A percentile compares a stretch with the other conserved stretches of the same genome.
phyloP scores from a whole-genome alignment of 208 protist genomes.

The Trypanosoma lewisi region DNA sequence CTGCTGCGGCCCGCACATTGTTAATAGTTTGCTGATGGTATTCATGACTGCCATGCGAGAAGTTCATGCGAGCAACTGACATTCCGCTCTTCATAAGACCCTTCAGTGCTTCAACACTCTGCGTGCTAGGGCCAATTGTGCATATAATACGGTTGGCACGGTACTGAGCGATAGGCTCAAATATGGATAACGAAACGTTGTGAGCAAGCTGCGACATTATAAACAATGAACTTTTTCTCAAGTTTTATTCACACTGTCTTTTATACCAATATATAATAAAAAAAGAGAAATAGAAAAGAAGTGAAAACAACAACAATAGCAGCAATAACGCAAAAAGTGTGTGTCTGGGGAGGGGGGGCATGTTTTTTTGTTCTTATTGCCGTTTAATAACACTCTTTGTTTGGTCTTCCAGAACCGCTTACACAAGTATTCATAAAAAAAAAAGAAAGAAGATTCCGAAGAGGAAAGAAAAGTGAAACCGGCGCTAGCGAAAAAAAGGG shows the following conservation, averaged over 20 bases:
- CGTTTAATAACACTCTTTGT: too few species aligned
- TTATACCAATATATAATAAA: slow-evolving; percentile 1
- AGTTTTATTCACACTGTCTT: slow-evolving; percentile 3
- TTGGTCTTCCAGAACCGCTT: too few species aligned
- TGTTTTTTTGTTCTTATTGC: too few species aligned
- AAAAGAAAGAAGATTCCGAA: too few species aligned
- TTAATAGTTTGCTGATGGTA: slow-evolving; percentile 94
- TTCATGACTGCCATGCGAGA: slow-evolving; percentile 97
- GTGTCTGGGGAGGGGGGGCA: too few species aligned
- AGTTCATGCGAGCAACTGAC: slow-evolving; percentile 97
- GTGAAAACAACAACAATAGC: neutral
- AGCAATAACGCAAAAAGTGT: neutral
- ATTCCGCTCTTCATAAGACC: slow-evolving; percentile 94
- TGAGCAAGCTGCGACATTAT: slow-evolving; percentile 86
- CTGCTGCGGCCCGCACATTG: slow-evolving; percentile 91
- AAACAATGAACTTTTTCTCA: slow-evolving; percentile 2
- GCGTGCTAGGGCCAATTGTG: slow-evolving; percentile 96
- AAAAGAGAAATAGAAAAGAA: neutral
- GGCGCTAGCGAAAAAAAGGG: too few species aligned
- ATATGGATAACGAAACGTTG: slow-evolving; percentile 87
- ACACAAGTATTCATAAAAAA: too few species aligned
- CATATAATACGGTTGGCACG: slow-evolving; percentile 94
- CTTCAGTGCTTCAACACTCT: slow-evolving; percentile 92
- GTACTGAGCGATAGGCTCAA: slow-evolving; percentile 76
- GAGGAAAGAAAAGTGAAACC: too few species aligned